Conservation (phyloP, 495 filamentous ascomycete genomes). For the Peziza echinospora region DNA sequence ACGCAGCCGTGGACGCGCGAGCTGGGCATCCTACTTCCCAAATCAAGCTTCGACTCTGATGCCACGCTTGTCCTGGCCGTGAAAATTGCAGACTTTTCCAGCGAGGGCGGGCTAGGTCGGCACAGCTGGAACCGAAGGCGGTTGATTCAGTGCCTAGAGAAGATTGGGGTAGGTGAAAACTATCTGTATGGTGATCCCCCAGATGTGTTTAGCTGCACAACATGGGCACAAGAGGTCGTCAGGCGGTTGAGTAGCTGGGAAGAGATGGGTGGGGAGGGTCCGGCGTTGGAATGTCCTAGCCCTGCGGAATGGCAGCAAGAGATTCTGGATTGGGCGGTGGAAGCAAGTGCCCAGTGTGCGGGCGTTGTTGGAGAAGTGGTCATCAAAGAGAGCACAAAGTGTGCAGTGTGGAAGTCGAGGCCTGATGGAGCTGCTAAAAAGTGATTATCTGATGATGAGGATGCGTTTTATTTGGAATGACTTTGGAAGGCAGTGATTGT, state of each 20-base stretch:
- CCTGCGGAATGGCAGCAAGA: background rate
- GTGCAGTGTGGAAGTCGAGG: background rate
- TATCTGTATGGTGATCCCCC: background rate
- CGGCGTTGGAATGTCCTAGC: background rate
- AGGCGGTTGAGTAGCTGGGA: background rate
- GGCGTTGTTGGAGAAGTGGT: background rate
- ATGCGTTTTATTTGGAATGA: too few relatives aligned
- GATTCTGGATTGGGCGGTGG: background rate
- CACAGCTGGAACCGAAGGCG: background rate
- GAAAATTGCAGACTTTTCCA: background rate
- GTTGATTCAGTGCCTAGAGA: background rate
- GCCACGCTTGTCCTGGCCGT: background rate
- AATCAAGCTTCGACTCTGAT: background rate
- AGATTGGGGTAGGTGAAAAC: background rate
- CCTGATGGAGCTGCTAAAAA: too few relatives aligned
- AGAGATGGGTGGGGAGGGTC: background rate
- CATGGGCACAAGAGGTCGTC: background rate
- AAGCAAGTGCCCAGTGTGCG: background rate
- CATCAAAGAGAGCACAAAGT: background rate
- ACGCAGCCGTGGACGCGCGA: background rate
- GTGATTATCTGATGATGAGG: too few relatives aligned
- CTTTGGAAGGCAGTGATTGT: too few relatives aligned
- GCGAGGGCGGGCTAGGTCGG: background rate
- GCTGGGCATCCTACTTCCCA: background rate
- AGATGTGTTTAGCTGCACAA: background rate